Evolutionary conservation across 2,329 filamentous ascomycete species (phyloP).

Genomic region (Colletotrichum agaves): DNA sequence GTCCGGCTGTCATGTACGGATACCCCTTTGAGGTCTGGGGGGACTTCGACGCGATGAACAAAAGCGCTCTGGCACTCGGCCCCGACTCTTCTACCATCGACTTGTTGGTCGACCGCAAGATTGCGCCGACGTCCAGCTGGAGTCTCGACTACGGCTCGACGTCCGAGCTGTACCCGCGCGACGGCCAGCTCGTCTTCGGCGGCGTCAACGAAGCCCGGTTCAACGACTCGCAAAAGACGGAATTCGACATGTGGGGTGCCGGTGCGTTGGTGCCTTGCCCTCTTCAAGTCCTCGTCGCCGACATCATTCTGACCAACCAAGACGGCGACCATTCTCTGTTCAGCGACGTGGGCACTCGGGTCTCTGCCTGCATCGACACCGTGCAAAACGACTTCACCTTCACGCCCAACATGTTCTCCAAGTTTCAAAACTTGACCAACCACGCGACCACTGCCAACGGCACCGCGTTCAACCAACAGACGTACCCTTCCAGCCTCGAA

Average conservation of each 20-base stretch:
- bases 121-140: conserved; percentile 27
- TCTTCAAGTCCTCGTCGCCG: conserved; percentile 37
- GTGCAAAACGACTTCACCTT: conserved; percentile 38
- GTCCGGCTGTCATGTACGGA: conserved; percentile 25
- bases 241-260: conserved; percentile 35
- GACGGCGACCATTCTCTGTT: conserved; percentile 37
- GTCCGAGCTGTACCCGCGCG: conserved; percentile 33
- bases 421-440: conserved; percentile 24
- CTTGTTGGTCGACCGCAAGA: conserved; percentile 21
- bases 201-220: conserved; percentile 36
- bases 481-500: conserved; percentile 26
- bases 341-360: conserved; percentile 23
- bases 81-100: conserved; percentile 37
- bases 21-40: conserved; percentile 39
- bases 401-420: conserved; percentile 34
- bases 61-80: conserved; percentile 35
- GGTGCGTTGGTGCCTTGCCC: conserved; percentile 31
- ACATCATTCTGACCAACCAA: conserved; percentile 36
- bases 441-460: conserved; percentile 18
- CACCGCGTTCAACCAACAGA: not conserved
- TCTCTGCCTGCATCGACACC: conserved; percentile 39
- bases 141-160: conserved; percentile 37
- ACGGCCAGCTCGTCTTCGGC: conserved; percentile 37
- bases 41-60: conserved; percentile 36
- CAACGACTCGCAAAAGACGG: conserved; percentile 20